Percentiles rank a stretch among this genome's conserved stretches.
These are phyloP conservation scores for Vararia minispora DNA, from an alignment of 768 basidiomycete species.

Conservation along the genomic window DNA sequence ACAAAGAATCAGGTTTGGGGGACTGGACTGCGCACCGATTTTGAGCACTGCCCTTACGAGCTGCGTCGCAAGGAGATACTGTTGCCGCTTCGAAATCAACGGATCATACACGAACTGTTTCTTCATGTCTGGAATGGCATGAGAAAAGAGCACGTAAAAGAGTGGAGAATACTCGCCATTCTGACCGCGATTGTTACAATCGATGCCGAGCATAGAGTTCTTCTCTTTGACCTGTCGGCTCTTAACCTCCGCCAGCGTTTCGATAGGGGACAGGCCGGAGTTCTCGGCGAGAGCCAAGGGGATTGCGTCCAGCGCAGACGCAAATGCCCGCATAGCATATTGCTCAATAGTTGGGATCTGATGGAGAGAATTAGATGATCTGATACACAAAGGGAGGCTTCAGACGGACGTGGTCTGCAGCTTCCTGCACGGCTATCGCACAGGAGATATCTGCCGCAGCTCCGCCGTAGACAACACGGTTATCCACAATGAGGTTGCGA, in stretches of 20 bases:
- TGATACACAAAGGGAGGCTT: neutral
- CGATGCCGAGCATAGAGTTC: constrained; percentile 83
- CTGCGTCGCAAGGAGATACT: constrained; percentile 96
- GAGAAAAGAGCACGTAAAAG: neutral
- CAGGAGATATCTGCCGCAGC: constrained; percentile 97
- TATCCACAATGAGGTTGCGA: constrained; percentile 89
- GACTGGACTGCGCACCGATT: constrained; percentile 45
- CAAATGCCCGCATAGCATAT: constrained; percentile 99
- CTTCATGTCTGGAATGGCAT: constrained; percentile 96
- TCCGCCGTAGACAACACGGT: constrained; percentile 96
- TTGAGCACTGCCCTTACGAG: constrained; percentile 81
- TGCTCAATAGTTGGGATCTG: constrained; percentile 96
- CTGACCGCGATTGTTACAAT: constrained; percentile 76
- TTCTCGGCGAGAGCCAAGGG: constrained; percentile 97
- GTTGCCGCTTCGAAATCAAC: constrained; percentile 93
- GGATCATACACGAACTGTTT: constrained; percentile 96
- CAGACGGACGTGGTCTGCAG: constrained; percentile 74
- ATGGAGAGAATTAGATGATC: constrained; percentile 1
- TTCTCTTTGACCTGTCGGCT: constrained; percentile 83
- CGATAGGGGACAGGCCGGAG: constrained; percentile 92
- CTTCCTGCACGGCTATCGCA: constrained; percentile 84
- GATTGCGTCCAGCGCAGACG: constrained; percentile 88
- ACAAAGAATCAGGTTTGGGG: constrained; percentile 2
- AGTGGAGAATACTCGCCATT: constrained; percentile 50
- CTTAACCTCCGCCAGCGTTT: constrained; percentile 93